Evolutionary conservation across 352 stramenopile species (phyloP), one percentile per base, ranked within the genome.

Genomic region (Globisporangium lucens): DNA sequence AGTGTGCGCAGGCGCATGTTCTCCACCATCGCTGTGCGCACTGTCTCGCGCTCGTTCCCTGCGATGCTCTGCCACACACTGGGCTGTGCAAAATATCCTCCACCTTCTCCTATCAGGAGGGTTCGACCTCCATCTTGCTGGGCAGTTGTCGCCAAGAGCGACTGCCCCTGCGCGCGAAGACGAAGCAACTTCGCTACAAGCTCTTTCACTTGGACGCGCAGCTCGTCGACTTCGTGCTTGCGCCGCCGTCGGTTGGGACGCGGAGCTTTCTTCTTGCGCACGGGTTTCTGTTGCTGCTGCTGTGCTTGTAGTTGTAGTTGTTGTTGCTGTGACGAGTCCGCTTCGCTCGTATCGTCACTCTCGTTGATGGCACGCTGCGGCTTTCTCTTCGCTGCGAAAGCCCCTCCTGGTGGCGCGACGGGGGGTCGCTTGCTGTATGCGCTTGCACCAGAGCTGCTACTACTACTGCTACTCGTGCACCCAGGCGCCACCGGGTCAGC

Each of bases 41-140:
- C 66, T 59, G 78, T 61, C 3, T 65, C 59, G 46, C 77, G 75
- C 22, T 80, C 71, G 36, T 69, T 71, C 24, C 41, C 58, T 7
- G 75, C 71, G n/a, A 78, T 80, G 8, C 56, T 66, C 49, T 80
- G 61, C 75, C 75, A 82, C 7, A 76, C 59, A 24, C 52, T 57
- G 12, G 52, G 24, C 27, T 36, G 24, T 4, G 4, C 4, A 49
- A 15, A 5, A n/a, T 49, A 4, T 5, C 15, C 15, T 49, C 41
- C 41, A n/a, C 13, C 5, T 49, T 49, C 15, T 51, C 43, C 43
- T 10, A 22, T 22, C 43, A 51, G 20, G 17, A 51, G 17, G 7
- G 3, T 24, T 24, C 24, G 9, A 17, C 13, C 52, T 13, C 24
- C 52, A 4, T 36, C 3, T 12, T 57, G 52, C 13, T 22, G 22